A percentile compares a stretch with the other conserved stretches of the same genome.
Evolutionary conservation across 1,139 yeast genomes (phyloP).

Genomic region (Yamadazyma dendronema): DNA sequence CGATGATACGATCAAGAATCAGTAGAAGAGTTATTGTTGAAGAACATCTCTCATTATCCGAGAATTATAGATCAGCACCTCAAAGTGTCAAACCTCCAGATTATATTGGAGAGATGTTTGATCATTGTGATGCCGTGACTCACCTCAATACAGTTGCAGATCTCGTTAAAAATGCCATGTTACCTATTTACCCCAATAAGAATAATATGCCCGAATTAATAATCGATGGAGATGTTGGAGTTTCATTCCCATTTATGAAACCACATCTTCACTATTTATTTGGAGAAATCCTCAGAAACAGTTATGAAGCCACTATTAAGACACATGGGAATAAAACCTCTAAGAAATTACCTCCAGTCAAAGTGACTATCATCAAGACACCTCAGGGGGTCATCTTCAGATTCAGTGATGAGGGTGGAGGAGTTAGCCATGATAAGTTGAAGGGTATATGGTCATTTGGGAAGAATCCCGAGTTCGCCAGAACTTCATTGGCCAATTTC

Average conservation of each 20-base stretch:
- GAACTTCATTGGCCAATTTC: constrained; percentile 57
- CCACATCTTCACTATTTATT: constrained; percentile 83
- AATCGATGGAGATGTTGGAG: constrained; percentile 63
- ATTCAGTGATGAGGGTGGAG: constrained; percentile 90
- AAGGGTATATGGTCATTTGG: constrained; percentile 83
- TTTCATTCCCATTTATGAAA: constrained; percentile 77
- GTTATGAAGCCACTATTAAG: constrained; percentile 74
- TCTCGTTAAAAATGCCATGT: constrained; percentile 41
- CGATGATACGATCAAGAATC: constrained; percentile 78
- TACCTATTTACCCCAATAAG: constrained; percentile 50
- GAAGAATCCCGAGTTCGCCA: constrained; percentile 58
- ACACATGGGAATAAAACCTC: constrained; percentile 30
- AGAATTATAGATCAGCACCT: constrained; percentile 50
- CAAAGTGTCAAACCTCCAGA: constrained; percentile 55
- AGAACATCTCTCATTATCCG: constrained; percentile 79
- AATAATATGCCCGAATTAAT: constrained; percentile 70
- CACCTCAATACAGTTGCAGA: constrained; percentile 57
- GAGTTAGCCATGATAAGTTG: constrained; percentile 58
- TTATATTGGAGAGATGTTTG: constrained; percentile 84
- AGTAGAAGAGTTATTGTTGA: constrained; percentile 88
- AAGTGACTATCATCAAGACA: constrained; percentile 67
- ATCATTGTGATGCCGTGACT: constrained; percentile 72
- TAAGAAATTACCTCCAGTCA: constrained; percentile 61
- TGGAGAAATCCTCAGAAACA: constrained; percentile 83
- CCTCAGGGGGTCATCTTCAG: constrained; percentile 69